phyloP scores from a whole-genome alignment of 495 filamentous ascomycete species.

The Tuber indicum region DNA sequence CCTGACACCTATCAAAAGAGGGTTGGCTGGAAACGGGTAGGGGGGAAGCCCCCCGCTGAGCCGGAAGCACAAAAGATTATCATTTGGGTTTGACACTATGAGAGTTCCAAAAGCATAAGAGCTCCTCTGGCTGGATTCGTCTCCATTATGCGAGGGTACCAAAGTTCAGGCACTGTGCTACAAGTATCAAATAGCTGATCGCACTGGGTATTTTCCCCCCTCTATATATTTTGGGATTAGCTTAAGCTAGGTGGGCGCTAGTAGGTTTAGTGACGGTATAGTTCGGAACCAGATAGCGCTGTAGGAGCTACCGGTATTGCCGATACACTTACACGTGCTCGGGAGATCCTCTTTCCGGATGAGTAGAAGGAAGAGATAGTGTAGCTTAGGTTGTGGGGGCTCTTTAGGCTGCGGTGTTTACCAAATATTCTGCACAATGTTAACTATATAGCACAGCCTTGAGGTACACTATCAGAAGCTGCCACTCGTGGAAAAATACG shows the following conservation, averaged over 20 bases:
- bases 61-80: not conserved
- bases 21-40: too few species aligned
- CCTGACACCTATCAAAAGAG: not conserved
- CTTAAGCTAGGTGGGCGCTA: not conserved
- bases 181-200: not conserved
- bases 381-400: not conserved
- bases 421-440: not conserved
- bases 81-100: not conserved
- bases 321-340: not conserved
- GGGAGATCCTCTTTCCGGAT: not conserved
- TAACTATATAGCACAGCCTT: not conserved
- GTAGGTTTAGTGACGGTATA: not conserved
- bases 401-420: not conserved
- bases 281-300: not conserved
- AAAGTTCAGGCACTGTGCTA: not conserved
- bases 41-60: not conserved
- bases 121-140: not conserved
- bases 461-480: not conserved
- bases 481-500: not conserved
- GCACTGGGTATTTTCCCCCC: not conserved
- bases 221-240: not conserved
- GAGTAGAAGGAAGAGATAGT: not conserved
- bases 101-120: not conserved
- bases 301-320: not conserved
- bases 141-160: not conserved